phyloP scores from a whole-genome alignment of 2,329 filamentous ascomycete species.

The Xylariaceae sp. region DNA sequence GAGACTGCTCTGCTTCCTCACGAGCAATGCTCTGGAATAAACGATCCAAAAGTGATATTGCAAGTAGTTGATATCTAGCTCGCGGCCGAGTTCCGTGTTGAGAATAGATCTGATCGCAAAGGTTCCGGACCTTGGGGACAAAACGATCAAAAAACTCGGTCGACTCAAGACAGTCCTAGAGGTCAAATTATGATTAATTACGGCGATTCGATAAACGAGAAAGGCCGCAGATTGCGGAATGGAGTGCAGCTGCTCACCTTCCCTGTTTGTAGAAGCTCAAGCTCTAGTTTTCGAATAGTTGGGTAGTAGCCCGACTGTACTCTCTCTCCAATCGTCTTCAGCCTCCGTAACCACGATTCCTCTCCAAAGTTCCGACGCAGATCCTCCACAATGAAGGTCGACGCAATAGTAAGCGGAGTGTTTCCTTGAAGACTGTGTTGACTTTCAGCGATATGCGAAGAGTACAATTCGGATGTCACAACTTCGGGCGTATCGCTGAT shows the following conservation, averaged over 20 bases:
- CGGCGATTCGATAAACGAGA: not conserved
- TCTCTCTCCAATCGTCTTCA: slow-evolving; percentile 35
- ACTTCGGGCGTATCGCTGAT: slow-evolving; percentile 31
- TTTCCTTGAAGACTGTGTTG: slow-evolving; percentile 24
- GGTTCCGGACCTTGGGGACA: slow-evolving; percentile 36
- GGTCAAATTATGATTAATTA: not conserved
- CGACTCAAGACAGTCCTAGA: slow-evolving; percentile 7
- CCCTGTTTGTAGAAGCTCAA: slow-evolving; percentile 48
- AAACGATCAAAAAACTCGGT: slow-evolving; percentile 40
- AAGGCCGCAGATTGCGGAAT: not conserved
- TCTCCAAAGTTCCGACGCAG: slow-evolving; percentile 35
- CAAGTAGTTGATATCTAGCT: slow-evolving; percentile 38
- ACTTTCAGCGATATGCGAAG: slow-evolving; percentile 37
- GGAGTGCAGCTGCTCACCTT: slow-evolving; percentile 40
- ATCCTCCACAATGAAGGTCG: slow-evolving; percentile 34
- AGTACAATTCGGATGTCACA: slow-evolving; percentile 39
- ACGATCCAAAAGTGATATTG: slow-evolving; percentile 38
- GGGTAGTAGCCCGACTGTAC: slow-evolving; percentile 34
- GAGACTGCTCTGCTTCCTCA: slow-evolving; percentile 15
- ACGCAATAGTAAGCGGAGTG: slow-evolving; percentile 34
- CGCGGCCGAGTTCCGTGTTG: slow-evolving; percentile 33
- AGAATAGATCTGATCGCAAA: slow-evolving; percentile 43
- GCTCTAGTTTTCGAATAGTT: slow-evolving; percentile 45
- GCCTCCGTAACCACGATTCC: slow-evolving; percentile 29
- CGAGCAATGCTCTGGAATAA: slow-evolving; percentile 31